Evolutionary conservation across 2,329 filamentous ascomycete species (phyloP), one percentile per base, ranked within the genome.

Genomic region (Aspergillus intermedius): DNA sequence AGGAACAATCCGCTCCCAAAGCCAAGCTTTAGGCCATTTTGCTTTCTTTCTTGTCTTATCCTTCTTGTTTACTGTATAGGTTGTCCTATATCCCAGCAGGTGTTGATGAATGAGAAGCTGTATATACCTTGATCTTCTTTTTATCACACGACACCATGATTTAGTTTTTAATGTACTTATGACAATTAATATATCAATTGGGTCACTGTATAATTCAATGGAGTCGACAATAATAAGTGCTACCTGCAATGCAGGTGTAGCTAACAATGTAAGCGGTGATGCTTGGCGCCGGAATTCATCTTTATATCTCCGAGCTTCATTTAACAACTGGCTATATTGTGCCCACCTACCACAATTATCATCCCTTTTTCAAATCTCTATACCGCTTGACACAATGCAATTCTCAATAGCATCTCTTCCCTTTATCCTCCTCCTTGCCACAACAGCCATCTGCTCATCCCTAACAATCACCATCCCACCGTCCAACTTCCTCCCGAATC

Each of bases 401-500:
- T 32, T 55, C 42, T 37, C 47, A 13, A 45, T 37, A 32, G 40
- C 41, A 30, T 49, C 47, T 46, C 13, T 53, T 12, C 46, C 32
- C 17, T 43, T 54, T 17, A 42, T 56, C 19, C 44, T 55, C 41
- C 42, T 62, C 46, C 34, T 59, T 35, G 48, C 57, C 35, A 28
- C 56, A 37, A 45, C 59, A 19, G 34, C 56, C 21, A 50, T 55
- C 21, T 52, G 55, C 22, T 59, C 65, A 23, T 58, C 65, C 32
- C 57, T 71, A 25, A 70, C 65, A 13, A 61, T 74, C 52, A 62
- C 61, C 40, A 66, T 74, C 43, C 66, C 68, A 3, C 52, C 71
- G 15, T 68, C 76, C n/a, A 63, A 60, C 41, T 50, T 72, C 37
- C 69, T 77, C 41, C 67, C 68, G 17, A 74, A 74, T 44, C 71